phyloP scores from a whole-genome alignment of 768 basidiomycete species.

The Calocera viscosa region DNA sequence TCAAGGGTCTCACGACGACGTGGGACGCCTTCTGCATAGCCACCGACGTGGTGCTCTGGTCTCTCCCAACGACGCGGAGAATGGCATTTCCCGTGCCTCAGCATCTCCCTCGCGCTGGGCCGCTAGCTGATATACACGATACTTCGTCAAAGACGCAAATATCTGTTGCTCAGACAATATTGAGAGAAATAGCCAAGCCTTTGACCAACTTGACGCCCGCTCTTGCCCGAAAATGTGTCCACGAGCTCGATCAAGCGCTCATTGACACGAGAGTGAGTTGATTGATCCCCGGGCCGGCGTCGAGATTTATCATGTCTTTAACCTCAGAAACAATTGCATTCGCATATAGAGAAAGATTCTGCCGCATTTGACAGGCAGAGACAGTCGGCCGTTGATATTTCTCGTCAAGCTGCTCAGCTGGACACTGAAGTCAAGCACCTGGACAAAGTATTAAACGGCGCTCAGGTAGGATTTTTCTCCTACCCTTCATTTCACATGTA shows the following conservation, averaged over 20 bases:
- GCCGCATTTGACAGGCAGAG: constrained; percentile 54
- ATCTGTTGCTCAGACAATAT: constrained; percentile 24
- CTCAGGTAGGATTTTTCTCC: constrained; percentile 36
- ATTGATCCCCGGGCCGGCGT: constrained; percentile 16
- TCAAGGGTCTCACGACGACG: no score
- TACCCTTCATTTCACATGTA: background rate
- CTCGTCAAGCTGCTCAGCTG: constrained; percentile 43
- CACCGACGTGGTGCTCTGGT: background rate
- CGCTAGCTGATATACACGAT: background rate
- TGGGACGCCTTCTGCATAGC: background rate
- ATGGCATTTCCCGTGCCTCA: constrained; percentile 5
- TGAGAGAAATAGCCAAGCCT: constrained; percentile 55
- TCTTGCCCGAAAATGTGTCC: constrained; percentile 55
- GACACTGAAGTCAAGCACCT: constrained; percentile 42
- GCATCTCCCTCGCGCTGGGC: background rate
- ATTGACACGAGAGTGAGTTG: constrained; percentile 50
- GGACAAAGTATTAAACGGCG: constrained; percentile 39
- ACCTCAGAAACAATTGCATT: constrained; percentile 53
- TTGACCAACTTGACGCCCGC: constrained; percentile 45
- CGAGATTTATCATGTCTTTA: constrained; percentile 15
- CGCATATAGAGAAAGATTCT: constrained; percentile 54
- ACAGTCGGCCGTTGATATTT: constrained; percentile 49
- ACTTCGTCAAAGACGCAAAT: background rate
- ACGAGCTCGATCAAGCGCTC: constrained; percentile 61
- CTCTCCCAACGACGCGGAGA: background rate